Base-by-base conservation (phyloP, 192 early-diverging fungal genomes). In the Gigaspora rosea region DNA sequence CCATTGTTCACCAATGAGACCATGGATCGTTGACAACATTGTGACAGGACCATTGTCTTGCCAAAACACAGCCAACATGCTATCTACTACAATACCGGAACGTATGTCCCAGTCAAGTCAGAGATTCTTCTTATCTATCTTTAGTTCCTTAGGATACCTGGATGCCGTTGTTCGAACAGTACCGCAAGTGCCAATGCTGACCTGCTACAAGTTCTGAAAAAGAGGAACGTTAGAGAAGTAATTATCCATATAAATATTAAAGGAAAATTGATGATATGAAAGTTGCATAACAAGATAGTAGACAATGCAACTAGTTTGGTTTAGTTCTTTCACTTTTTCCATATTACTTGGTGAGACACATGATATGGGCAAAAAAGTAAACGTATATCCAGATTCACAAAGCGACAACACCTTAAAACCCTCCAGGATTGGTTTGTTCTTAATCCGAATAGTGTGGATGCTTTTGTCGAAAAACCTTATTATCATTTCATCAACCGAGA, bases 161-260 rank as follows among this genome's bases (percentile, higher is more conserved):
- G 48, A 6, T 12, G 78, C 69, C 41, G 48, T 79, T 64, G 46
- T 32, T 13, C 50, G 58, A 35, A 59, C 78, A 12, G 78, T 77
- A 0, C 78, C 71, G 54, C 80, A 83, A 16, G 79, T 73, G 0
- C 77, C 73, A 47, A 80, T 77, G 2, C 66, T 56, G 20, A 69
- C 66, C 3, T 71, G 22, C 6, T 57, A 50, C 10, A 79, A 15
- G 35, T 76, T 20, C 18, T 69, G 65, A 57, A 83, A 83, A 9
- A 81, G 67, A 16, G 62, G 51, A 13, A 80, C 47, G 16, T 52
- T 79, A 54, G 77, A 71, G 63, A 83, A 74, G 58, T 79, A 80
- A 12, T 54, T 54, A 54, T 54, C 11, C 5, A 11, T 65, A 75
- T 83, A 70, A 80, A 54, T 54, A 54, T 76, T 76, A 80, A 80